phyloP scores from a whole-genome alignment of 2,329 filamentous ascomycete species.

The Dactylellina drechsleri region DNA sequence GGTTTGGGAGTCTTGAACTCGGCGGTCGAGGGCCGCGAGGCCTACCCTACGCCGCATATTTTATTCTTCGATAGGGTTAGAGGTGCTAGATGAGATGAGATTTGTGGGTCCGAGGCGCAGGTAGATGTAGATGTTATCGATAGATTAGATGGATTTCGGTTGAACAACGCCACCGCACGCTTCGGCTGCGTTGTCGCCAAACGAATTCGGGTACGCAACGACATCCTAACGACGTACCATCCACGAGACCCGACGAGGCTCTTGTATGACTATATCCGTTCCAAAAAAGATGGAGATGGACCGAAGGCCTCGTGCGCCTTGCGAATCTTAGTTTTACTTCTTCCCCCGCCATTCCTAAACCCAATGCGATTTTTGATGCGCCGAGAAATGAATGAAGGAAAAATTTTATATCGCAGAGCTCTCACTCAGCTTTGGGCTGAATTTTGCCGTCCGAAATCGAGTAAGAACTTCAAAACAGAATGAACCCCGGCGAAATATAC shows the following conservation, averaged over 20 bases:
- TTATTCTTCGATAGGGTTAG: neutral
- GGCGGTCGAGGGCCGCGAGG: constrained; percentile 87
- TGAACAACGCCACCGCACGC: constrained; percentile 14
- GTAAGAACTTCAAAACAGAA: no score
- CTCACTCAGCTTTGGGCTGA: constrained; percentile 1
- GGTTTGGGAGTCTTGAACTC: constrained; percentile 63
- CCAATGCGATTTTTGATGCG: neutral
- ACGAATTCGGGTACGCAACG: neutral
- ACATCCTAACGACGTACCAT: no score
- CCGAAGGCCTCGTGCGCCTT: neutral
- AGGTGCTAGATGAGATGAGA: neutral
- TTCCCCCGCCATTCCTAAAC: neutral
- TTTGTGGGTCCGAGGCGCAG: neutral
- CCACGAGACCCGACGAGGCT: no score
- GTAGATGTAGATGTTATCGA: neutral
- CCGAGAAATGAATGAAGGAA: constrained; percentile 1
- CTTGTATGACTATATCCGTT: neutral
- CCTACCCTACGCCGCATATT: constrained; percentile 80
- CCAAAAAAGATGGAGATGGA: constrained; percentile 4
- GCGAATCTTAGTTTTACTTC: neutral
- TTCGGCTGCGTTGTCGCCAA: neutral
- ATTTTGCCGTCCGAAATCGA: constrained; percentile 3
- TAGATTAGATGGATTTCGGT: neutral
- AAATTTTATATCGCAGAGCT: constrained; percentile 30
- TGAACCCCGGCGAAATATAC: neutral